Base-by-base conservation (phyloP, 2,329 filamentous ascomycete species). In the Dothidotthia symphoricarpi region DNA sequence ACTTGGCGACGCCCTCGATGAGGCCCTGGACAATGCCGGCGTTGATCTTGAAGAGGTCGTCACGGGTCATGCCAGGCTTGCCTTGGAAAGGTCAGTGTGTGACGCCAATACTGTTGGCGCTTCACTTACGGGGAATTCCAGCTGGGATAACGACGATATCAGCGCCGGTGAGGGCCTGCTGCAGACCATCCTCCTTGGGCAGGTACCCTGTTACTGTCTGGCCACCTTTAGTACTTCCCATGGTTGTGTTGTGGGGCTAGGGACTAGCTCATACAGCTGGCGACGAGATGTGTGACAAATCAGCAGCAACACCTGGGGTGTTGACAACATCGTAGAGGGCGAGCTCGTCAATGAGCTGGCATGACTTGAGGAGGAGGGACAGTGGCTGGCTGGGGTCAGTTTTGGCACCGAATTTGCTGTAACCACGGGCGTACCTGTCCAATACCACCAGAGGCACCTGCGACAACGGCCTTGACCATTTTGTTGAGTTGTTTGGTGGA, bases 1-100 rank as follows among this genome's bases (percentile, higher is more conserved):
- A 82, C 68, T 96, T 83, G 58, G 91, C 89, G 60, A 88, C 82
- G 36, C 86, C 83, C 77, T 95, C 86, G 59, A 94, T 85, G 55
- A 98, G 80, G 58, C 88, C 89, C 75, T 93, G 88, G 66, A 98
- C 93, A 66, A 98, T 98, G 61, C 90, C 88, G 45, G 93, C 93
- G 71, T 98, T 98, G 79, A 96, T 95, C 76, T 96, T 96, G 86
- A 98, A 98, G 43, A 98, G 87, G 68, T 97, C 93, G 64, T 98
- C 93, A 75, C 93, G 89, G 71, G 87, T 96, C 93, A 98, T 98
- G 64, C 93, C 93, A 61, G 93, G 93, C 81, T 97, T 97, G 75
- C 91, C 91, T 96, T 51, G 42, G 43, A n/a, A 19, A 15, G n/a
- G 30, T 65, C 33, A 63, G 51, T 34, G 28, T 31, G 19, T 14